Conservation (phyloP, 2,329 filamentous ascomycete species). For the Amphichorda felina region DNA sequence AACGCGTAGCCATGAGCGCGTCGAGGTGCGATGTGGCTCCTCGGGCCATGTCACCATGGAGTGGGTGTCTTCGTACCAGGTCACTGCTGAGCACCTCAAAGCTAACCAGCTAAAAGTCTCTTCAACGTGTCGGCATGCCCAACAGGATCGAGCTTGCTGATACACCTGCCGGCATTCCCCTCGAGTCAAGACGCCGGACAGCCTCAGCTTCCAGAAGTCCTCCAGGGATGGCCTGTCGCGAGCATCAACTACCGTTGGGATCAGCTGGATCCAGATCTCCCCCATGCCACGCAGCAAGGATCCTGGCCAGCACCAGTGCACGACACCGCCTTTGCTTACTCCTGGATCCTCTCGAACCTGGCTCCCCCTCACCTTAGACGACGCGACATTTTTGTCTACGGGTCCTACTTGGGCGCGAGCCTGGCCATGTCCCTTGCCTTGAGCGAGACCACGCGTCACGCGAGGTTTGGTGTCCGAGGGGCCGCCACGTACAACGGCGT, state of each 20-base stretch:
- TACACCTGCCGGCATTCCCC: slow-evolving; percentile 42
- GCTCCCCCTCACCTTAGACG: slow-evolving; percentile 19
- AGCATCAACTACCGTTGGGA: slow-evolving; percentile 51
- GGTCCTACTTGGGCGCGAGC: slow-evolving; percentile 44
- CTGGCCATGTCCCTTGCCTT: slow-evolving; percentile 45
- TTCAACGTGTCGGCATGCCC: slow-evolving; percentile 29
- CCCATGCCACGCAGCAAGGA: slow-evolving; percentile 11
- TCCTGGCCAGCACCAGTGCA: slow-evolving; percentile 46
- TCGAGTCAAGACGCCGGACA: slow-evolving; percentile 11
- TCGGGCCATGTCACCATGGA: slow-evolving; percentile 37
- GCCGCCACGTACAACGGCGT: slow-evolving; percentile 46
- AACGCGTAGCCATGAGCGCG: slow-evolving; percentile 18
- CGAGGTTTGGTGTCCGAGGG: slow-evolving; percentile 35
- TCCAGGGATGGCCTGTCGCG: slow-evolving; percentile 31
- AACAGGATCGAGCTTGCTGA: slow-evolving; percentile 30
- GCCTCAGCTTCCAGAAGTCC: slow-evolving; percentile 23
- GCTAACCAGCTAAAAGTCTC: slow-evolving; percentile 25
- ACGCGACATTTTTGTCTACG: slow-evolving; percentile 34
- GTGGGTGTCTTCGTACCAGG: slow-evolving; percentile 20
- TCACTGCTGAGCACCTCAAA: not conserved
- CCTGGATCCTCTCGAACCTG: slow-evolving; percentile 36
- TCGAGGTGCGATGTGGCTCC: slow-evolving; percentile 34
- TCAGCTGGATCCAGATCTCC: slow-evolving; percentile 6
- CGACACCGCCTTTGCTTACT: slow-evolving; percentile 41
- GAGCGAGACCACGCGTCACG: slow-evolving; percentile 36